These are phyloP conservation scores for Benincasa hispida DNA, from an alignment of 306 rosid genomes.

Conservation along the genomic window DNA sequence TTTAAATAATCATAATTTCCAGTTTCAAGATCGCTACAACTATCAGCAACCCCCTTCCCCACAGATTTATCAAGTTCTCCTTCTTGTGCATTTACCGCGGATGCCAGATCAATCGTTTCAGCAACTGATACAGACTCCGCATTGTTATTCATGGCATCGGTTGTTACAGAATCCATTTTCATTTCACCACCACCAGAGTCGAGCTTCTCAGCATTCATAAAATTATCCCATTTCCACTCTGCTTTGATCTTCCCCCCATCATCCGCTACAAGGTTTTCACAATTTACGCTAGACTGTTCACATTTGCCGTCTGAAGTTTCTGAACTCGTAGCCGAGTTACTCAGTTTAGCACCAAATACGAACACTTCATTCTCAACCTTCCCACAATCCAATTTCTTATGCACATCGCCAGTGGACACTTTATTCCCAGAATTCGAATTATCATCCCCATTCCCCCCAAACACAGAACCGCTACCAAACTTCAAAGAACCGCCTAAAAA, in stretches of 20 bases:
- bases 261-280: neutral
- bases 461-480: constrained; percentile 19
- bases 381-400: constrained; percentile 6
- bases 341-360: constrained; percentile 16
- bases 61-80: constrained; percentile 1
- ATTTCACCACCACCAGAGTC: constrained; percentile 7
- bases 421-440: constrained; percentile 14
- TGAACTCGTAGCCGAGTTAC: neutral
- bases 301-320: neutral
- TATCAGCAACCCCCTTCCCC: constrained; percentile 4
- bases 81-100: neutral
- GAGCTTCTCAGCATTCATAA: neutral
- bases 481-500: neutral
- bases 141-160: neutral
- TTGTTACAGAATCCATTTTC: neutral
- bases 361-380: constrained; percentile 9
- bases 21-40: neutral
- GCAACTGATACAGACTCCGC: neutral
- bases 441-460: constrained; percentile 18
- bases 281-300: neutral
- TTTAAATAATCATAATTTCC: constrained; percentile 4
- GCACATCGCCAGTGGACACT: constrained; percentile 11
- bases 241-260: neutral
- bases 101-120: neutral
- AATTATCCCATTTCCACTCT: neutral